Conservation (phyloP, 2,329 filamentous ascomycete genomes). For the Arthrinium puccinioides region DNA sequence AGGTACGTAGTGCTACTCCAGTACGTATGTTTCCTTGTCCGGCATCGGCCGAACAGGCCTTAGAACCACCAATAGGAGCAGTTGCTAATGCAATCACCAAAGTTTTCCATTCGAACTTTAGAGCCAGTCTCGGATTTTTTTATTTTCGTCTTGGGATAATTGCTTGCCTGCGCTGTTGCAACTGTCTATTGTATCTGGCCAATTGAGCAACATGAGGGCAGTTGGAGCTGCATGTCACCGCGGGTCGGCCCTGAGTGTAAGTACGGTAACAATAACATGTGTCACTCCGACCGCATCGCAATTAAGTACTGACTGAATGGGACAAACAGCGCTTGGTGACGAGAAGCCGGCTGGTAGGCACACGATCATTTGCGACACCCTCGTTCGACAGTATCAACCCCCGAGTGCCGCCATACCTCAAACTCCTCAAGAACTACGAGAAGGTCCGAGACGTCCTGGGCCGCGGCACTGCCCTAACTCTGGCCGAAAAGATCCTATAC, state of each 20-base stretch:
- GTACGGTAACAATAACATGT: slow-evolving; percentile 1
- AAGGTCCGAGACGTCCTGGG: slow-evolving; percentile 7
- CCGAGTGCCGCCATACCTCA: slow-evolving; percentile 62
- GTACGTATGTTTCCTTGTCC: too few species aligned
- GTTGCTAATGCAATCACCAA: neutral
- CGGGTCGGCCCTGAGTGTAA: slow-evolving; percentile 21
- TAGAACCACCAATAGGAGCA: neutral
- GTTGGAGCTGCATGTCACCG: slow-evolving; percentile 22
- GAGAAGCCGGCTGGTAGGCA: slow-evolving; percentile 13
- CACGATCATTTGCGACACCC: slow-evolving; percentile 25
- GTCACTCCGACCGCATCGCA: neutral
- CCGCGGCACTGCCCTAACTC: slow-evolving; percentile 51
- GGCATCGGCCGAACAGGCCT: neutral
- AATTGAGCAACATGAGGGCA: slow-evolving; percentile 22
- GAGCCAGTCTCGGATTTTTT: neutral
- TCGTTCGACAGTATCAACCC: slow-evolving; percentile 26
- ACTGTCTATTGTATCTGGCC: slow-evolving; percentile 1
- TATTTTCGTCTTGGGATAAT: too few species aligned
- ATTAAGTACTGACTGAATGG: neutral
- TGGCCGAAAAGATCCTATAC: slow-evolving; percentile 98
- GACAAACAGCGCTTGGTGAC: slow-evolving; percentile 15
- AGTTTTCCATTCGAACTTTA: neutral
- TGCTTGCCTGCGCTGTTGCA: neutral
- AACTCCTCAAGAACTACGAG: slow-evolving; percentile 19
- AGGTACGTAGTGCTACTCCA: too few species aligned